Evolutionary conservation across 2,329 filamentous ascomycete species (phyloP).

Genomic region (Trichoderma cornu-damae): DNA sequence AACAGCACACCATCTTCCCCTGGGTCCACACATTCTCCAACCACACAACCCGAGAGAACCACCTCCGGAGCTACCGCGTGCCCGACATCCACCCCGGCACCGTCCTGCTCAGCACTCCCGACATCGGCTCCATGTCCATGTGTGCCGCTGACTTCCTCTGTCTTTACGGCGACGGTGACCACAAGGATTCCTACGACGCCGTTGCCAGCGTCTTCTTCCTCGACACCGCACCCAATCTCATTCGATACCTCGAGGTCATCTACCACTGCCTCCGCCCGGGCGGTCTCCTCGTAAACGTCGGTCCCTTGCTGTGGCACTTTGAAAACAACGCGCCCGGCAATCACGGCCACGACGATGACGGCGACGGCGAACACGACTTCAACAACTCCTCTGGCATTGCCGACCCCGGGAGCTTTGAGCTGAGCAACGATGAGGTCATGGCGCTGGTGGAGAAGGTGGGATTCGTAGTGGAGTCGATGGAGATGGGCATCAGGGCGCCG

Average conservation of each 20-base stretch:
- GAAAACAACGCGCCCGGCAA: constrained; percentile 64
- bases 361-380: constrained; percentile 46
- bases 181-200: constrained; percentile 64
- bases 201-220: constrained; percentile 93
- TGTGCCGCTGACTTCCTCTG: constrained; percentile 87
- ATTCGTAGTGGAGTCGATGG: constrained; percentile 64
- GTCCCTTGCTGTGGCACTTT: constrained; percentile 93
- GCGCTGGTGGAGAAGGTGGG: constrained; percentile 68
- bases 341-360: constrained; percentile 48
- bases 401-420: constrained; percentile 84
- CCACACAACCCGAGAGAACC: constrained; percentile 65
- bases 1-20: constrained; percentile 70
- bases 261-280: constrained; percentile 68
- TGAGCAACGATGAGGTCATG: constrained; percentile 84
- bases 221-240: constrained; percentile 89
- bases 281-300: constrained; percentile 83
- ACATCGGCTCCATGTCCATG: constrained; percentile 76
- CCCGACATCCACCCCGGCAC: constrained; percentile 74
- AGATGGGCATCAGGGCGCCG: constrained; percentile 60
- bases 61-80: constrained; percentile 66
- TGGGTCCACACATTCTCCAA: constrained; percentile 90
- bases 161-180: constrained; percentile 64
- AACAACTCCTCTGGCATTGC: constrained; percentile 63
- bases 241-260: constrained; percentile 84
- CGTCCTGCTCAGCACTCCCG: constrained; percentile 39